Evolutionary conservation across 1,284 basidiomycete species (phyloP), one percentile per base, ranked within the genome.

Genomic region (Tilletiopsis washingtonensis): DNA sequence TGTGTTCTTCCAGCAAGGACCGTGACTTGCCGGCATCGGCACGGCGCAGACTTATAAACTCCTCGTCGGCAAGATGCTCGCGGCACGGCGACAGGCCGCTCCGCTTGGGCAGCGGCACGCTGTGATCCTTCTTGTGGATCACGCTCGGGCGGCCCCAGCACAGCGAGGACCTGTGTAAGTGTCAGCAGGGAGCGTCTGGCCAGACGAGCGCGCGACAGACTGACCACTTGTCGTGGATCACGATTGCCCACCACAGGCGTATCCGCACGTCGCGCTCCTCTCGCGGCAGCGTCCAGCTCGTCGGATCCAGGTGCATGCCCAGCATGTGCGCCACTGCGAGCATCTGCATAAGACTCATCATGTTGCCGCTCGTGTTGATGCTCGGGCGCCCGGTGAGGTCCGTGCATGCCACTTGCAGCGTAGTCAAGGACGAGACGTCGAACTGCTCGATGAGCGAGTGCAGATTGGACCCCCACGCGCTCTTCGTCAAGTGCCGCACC

Each of bases 151-250:
- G 6, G 24, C 47, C 47, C 47, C 47, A 49, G 36, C 47, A 49
- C 6, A 49, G 26, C 14, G 45, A n/a, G 23, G 47, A 49, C n/a
- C n/a, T n/a, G n/a, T n/a, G n/a, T n/a, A n/a, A n/a, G n/a, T n/a
- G n/a, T n/a, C n/a, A n/a, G n/a, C n/a, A n/a, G n/a, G n/a, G n/a
- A n/a, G n/a, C n/a, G n/a, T n/a, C n/a, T n/a, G n/a, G n/a, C n/a
- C n/a, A n/a, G n/a, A n/a, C n/a, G n/a, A n/a, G n/a, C n/a, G n/a
- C n/a, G n/a, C n/a, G n/a, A n/a, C n/a, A n/a, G n/a, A n/a, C n/a
- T n/a, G n/a, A n/a, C 43, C 42, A 49, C 45, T 49, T 49, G 45
- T 49, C 47, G 45, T 49, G 47, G 24, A 49, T 49, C 2, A 45
- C 29, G 5, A 44, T 44, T n/a, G 43, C 47, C 47, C 47, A 49